These are phyloP conservation scores for Cornus florida DNA, from an alignment of 148 eudicot genomes.

Conservation along the genomic window DNA sequence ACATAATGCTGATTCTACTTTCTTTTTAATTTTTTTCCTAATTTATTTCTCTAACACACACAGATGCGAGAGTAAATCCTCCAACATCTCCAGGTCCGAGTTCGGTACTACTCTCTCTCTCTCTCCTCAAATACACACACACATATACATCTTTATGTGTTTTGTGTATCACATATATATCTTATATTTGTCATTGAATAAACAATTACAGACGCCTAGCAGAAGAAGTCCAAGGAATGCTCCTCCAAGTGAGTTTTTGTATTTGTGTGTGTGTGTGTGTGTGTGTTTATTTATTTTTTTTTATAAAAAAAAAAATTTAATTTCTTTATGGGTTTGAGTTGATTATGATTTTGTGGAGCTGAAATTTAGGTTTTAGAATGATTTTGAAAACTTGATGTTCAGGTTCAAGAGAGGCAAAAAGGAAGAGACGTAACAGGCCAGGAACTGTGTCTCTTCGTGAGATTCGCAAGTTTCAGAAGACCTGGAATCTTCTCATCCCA, in stretches of 20 bases:
- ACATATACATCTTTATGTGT: too few relatives aligned
- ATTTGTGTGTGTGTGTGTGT: background rate
- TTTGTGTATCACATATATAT: background rate
- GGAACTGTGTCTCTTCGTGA: conserved; percentile 47
- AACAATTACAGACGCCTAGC: conserved; percentile 2
- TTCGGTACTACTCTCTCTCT: conserved; percentile 12
- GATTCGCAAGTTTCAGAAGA: conserved; percentile 44
- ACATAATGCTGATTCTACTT: background rate
- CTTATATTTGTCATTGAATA: background rate
- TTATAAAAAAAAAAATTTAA: too few relatives aligned
- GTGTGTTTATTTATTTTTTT: too few relatives aligned
- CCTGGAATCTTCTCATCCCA: conserved; percentile 37
- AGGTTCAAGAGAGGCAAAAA: conserved; percentile 10
- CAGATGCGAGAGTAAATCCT: background rate
- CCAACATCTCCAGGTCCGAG: conserved; percentile 2
- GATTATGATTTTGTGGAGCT: background rate
- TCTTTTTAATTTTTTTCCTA: background rate
- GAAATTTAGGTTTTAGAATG: background rate
- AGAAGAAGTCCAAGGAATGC: conserved; percentile 16
- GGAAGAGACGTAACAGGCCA: conserved; percentile 23
- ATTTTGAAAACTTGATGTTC: conserved; percentile 1
- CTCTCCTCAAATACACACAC: too few relatives aligned
- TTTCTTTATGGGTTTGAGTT: background rate
- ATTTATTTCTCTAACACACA: background rate
- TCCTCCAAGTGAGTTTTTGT: conserved; percentile 17